Conservation (phyloP, 495 filamentous ascomycete genomes). For the Penicillium ochrochloron region DNA sequence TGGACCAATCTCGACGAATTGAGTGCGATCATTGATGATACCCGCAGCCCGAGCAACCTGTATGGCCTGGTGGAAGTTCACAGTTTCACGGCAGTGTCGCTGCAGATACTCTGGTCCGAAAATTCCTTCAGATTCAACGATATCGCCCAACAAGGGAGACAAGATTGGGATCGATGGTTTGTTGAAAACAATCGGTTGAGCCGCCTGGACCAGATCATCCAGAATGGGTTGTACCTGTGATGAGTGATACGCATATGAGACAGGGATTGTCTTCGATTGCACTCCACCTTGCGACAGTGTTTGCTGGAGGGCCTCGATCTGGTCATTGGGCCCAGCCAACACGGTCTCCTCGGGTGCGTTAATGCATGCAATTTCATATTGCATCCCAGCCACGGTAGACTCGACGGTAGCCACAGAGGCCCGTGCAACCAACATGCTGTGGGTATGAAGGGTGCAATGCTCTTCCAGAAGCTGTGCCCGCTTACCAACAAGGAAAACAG, state of each 20-base stretch:
- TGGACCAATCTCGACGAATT: conserved; percentile 47
- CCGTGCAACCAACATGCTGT: conserved; percentile 60
- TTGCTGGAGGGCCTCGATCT: conserved; percentile 39
- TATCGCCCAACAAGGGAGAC: conserved; percentile 30
- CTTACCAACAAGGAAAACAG: conserved; percentile 58
- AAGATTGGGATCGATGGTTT: conserved; percentile 27
- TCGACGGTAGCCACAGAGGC: neutral
- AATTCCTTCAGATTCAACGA: conserved; percentile 5
- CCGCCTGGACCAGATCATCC: conserved; percentile 43
- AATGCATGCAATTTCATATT: conserved; percentile 18
- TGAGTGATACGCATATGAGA: conserved; percentile 15
- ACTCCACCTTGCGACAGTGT: neutral
- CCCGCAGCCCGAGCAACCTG: conserved; percentile 14
- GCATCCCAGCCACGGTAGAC: conserved; percentile 9
- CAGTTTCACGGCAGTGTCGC: conserved; percentile 31
- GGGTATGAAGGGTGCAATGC: conserved; percentile 21
- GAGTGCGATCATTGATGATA: conserved; percentile 24
- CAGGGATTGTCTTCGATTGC: conserved; percentile 49
- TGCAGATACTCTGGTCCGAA: conserved; percentile 30
- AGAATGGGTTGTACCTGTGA: conserved; percentile 14
- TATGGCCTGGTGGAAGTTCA: conserved; percentile 35
- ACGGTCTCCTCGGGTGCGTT: neutral
- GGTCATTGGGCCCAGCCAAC: conserved; percentile 23
- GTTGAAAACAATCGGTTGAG: conserved; percentile 39
- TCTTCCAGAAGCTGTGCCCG: conserved; percentile 30